Evolutionary conservation across 2,329 filamentous ascomycete genomes (phyloP), one percentile per base, ranked within the genome.

Genomic region (Gnomoniopsis smithogilvyi): DNA sequence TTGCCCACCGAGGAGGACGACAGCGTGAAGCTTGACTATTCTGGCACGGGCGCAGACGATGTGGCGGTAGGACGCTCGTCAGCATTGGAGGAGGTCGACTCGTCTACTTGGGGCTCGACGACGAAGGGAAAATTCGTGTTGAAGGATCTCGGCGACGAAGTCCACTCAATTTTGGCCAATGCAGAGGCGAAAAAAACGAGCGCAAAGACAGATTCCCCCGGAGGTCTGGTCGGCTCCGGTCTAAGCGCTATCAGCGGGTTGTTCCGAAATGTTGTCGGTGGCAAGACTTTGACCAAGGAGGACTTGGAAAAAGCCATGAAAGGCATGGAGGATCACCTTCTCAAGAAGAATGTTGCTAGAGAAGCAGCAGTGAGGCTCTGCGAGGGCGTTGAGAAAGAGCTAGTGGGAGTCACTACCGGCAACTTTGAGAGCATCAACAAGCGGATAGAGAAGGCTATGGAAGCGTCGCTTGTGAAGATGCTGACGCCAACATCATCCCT

Each of bases 301-400:
- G 94, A 98, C 69, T 82, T 99, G 22, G 89, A 92, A 63, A 96
- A 96, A 72, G 91, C 95, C 2, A 87, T 99, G 77, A 95, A 94
- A 74, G 90, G 89, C 34, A 97, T 99, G 92, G 92, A 97, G 71
- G 92, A 96, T 59, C 94, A 98, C 72, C 80, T 99, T 7, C 76
- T 99, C 61, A 88, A 89, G 76, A 99, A 99, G 80, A 99, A 99
- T 68, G 93, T 99, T 30, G 95, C 95, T 0, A 89, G 91, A 55
- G 95, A 98, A 78, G 95, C 95, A 17, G 95, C 94, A 1, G 83
- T 96, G 34, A 89, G 95, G 55, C 79, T 99, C 46, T 97, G 94
- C 71, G 88, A 96, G 63, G 92, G 92, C 54, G 94, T 99, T 7
- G 90, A 97, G 73, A 88, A 89, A 67, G 93, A 97, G 70, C 80